phyloP scores from a whole-genome alignment of 345 rosid genomes.

The Excoecaria cochinchinensis region DNA sequence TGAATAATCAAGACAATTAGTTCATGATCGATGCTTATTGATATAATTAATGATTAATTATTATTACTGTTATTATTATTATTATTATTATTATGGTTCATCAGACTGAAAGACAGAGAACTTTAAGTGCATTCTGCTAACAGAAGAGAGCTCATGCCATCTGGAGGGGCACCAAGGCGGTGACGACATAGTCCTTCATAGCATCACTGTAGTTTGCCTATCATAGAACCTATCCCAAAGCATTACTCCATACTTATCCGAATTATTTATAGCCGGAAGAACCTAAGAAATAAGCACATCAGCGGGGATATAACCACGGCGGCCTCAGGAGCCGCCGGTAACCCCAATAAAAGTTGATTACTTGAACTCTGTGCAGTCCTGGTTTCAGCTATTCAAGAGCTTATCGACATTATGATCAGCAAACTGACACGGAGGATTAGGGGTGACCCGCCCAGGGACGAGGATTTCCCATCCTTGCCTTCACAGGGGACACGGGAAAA shows the following conservation, averaged over 20 bases:
- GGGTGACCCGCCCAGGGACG: too few species aligned
- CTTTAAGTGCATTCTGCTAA: too few species aligned
- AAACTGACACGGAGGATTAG: conserved; percentile 4
- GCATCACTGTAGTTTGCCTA: conserved; percentile 13
- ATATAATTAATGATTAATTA: too few species aligned
- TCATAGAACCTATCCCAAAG: conserved; percentile 25
- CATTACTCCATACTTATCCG: conserved; percentile 23
- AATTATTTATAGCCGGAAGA: conserved; percentile 20
- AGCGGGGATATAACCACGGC: conserved; percentile 19
- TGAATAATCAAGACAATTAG: too few species aligned
- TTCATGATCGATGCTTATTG: too few species aligned
- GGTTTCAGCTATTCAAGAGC: conserved; percentile 14
- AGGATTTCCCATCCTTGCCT: too few species aligned
- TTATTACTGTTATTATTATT: too few species aligned
- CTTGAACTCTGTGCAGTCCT: background rate
- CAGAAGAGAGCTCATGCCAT: too few species aligned
- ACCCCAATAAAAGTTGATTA: conserved; percentile 15
- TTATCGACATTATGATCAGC: background rate
- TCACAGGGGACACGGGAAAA: too few species aligned
- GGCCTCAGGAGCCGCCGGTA: conserved; percentile 16
- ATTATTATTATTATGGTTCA: too few species aligned
- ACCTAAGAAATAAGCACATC: conserved; percentile 19
- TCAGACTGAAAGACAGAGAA: too few species aligned
- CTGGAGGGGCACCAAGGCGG: too few species aligned
- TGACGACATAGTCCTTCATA: background rate